Evolutionary conservation across 495 filamentous ascomycete species (phyloP).

Genomic region (Lichina pygmaea): DNA sequence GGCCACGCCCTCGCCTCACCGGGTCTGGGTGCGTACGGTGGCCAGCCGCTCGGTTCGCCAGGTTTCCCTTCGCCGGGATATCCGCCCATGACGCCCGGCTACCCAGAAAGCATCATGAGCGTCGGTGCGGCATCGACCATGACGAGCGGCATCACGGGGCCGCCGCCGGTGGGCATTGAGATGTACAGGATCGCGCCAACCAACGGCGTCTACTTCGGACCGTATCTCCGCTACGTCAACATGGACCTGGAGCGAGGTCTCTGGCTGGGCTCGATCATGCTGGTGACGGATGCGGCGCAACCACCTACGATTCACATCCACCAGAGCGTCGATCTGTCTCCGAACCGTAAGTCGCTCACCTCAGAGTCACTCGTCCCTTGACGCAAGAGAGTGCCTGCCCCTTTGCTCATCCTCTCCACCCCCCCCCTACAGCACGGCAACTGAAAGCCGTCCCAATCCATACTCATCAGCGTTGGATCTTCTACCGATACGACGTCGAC

Average conservation of each 20-base stretch:
- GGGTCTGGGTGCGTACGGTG: constrained; percentile 28
- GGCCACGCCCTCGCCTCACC: constrained; percentile 50
- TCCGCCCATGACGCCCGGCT: constrained; percentile 34
- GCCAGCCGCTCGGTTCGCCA: constrained; percentile 46
- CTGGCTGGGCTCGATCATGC: constrained; percentile 62
- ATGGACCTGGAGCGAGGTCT: constrained; percentile 84
- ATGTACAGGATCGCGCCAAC: constrained; percentile 80
- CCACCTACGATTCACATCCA: constrained; percentile 94
- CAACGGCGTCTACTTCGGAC: constrained; percentile 96
- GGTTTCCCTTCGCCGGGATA: constrained; percentile 10
- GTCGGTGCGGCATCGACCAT: constrained; percentile 46
- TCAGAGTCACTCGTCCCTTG: neutral
- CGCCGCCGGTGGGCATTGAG: constrained; percentile 73
- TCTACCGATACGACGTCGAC: constrained; percentile 88
- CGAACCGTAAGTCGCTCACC: constrained; percentile 26
- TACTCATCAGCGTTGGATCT: constrained; percentile 75
- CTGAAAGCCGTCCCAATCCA: constrained; percentile 63
- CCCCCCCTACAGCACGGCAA: constrained; percentile 26
- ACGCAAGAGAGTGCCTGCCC: neutral
- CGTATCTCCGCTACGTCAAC: constrained; percentile 84
- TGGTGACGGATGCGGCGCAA: constrained; percentile 77
- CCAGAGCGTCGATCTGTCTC: constrained; percentile 67
- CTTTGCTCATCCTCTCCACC: neutral
- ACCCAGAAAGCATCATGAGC: constrained; percentile 51
- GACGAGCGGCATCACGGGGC: constrained; percentile 46